Base-by-base conservation (phyloP, 768 basidiomycete genomes). In the Termitomyces sp. region DNA sequence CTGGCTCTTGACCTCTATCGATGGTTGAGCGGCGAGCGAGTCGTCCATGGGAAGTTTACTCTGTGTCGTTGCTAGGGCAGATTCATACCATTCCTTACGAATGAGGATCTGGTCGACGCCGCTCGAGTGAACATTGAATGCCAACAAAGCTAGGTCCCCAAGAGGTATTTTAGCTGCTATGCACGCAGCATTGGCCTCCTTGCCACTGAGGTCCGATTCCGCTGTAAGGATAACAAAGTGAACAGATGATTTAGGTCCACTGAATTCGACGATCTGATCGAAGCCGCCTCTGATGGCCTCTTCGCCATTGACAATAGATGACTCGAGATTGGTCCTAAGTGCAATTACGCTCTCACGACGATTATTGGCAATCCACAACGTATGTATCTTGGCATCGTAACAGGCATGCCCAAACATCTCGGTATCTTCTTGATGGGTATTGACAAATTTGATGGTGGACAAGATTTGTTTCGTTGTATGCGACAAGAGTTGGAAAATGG, bases 341-440 rank as follows among this genome's bases (percentile, higher is more conserved):
- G 89, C 91, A 35, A 93, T 81, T 72, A 93, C 77, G 68, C 90
- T 92, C 57, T 91, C 88, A 22, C 91, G 81, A 44, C 88, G 83
- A 68, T 83, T 89, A 66, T 92, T 92, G 51, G 91, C 91, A 19
- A 93, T 78, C 91, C 91, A 93, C 30, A 93, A 74, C 0, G 89
- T 92, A 71, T 88, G 88, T 57, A 93, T 92, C 44, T 88, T 76
- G 0, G 88, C 78, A 71, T 93, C 91, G 65, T 93, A 93, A 63
- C 82, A 86, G 60, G 87, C 82, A 64, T 93, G 91, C 14, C 91
- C 89, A 66, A 91, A 93, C 88, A 93, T 93, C 9, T 90, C 89
- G 15, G 75, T 75, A 63, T 92, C 90, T 41, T 93, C 90, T 56
- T 77, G 79, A 46, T 57, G 67, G 21, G 82, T 83, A 59, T 84